phyloP scores from a whole-genome alignment of 805 yeast species.

The Pichia ethanolica region DNA sequence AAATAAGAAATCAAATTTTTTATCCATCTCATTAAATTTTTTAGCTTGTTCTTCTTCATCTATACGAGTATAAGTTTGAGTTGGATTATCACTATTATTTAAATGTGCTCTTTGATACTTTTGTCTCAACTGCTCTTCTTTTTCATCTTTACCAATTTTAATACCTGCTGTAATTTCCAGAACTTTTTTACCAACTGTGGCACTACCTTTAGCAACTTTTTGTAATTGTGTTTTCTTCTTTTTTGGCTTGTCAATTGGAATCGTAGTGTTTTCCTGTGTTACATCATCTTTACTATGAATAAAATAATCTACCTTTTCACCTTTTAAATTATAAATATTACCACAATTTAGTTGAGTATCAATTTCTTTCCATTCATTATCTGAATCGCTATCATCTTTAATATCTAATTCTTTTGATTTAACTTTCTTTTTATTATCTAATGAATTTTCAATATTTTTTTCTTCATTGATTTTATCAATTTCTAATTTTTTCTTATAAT shows the following conservation, averaged over 20 bases:
- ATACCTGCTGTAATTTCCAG: constrained; percentile 7
- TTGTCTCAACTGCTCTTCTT: constrained; percentile 6
- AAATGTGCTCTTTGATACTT: constrained; percentile 15
- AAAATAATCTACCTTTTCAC: constrained; percentile 45
- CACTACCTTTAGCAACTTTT: constrained; percentile 1
- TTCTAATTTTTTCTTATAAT: neutral
- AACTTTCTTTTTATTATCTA: neutral
- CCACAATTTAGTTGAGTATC: constrained; percentile 62
- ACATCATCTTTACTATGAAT: constrained; percentile 23
- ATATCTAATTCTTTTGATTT: constrained; percentile 8
- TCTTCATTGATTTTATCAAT: neutral
- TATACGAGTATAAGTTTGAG: constrained; percentile 79
- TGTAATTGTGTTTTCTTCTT: constrained; percentile 9
- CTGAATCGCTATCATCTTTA: constrained; percentile 26
- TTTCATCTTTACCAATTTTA: constrained; percentile 6
- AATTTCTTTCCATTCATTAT: constrained; percentile 79
- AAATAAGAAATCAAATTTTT: constrained; percentile 47
- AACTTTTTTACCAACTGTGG: constrained; percentile 8
- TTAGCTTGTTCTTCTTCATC: constrained; percentile 82
- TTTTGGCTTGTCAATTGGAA: neutral
- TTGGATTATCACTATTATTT: constrained; percentile 39
- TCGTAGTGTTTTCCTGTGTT: constrained; percentile 5
- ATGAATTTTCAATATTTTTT: neutral
- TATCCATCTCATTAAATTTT: constrained; percentile 46
- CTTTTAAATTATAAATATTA: constrained; percentile 76